These are phyloP conservation scores for Penicillium daleae DNA, from an alignment of 495 filamentous ascomycete genomes.

Conservation along the genomic window DNA sequence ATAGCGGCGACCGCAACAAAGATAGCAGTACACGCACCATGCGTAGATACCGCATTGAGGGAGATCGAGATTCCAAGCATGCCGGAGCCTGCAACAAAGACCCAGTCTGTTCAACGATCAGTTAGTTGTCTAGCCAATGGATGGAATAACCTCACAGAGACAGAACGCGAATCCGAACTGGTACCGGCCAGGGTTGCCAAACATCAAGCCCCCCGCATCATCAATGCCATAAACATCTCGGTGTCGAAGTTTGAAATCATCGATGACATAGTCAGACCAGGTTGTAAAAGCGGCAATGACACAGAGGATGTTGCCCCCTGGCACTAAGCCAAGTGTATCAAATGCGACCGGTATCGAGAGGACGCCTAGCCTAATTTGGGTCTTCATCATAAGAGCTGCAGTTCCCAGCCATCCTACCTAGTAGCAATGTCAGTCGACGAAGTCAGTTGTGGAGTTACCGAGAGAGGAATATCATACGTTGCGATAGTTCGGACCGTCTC, in stretches of 20 bases:
- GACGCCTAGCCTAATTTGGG: slow-evolving; percentile 61
- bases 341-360: slow-evolving; percentile 64
- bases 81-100: slow-evolving; percentile 44
- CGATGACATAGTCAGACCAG: slow-evolving; percentile 75
- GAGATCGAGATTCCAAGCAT: slow-evolving; percentile 71
- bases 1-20: slow-evolving; percentile 43
- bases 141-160: slow-evolving; percentile 31
- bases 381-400: slow-evolving; percentile 44
- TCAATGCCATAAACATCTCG: slow-evolving; percentile 68
- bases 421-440: background rate
- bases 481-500: slow-evolving; percentile 25
- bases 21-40: slow-evolving; percentile 56
- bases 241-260: slow-evolving; percentile 68
- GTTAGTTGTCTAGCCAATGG: slow-evolving; percentile 20
- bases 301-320: slow-evolving; percentile 53
- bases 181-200: slow-evolving; percentile 61
- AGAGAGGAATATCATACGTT: slow-evolving; percentile 7
- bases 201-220: slow-evolving; percentile 66
- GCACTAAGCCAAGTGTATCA: slow-evolving; percentile 62
- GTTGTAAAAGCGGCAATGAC: slow-evolving; percentile 64
- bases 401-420: slow-evolving; percentile 43
- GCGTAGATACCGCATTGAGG: slow-evolving; percentile 64
- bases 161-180: slow-evolving; percentile 60
- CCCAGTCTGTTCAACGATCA: slow-evolving; percentile 62
- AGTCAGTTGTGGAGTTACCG: background rate